Evolutionary conservation across 2,329 filamentous ascomycete species (phyloP), one percentile per base, ranked within the genome.

Genomic region (Colletotrichum sp.): DNA sequence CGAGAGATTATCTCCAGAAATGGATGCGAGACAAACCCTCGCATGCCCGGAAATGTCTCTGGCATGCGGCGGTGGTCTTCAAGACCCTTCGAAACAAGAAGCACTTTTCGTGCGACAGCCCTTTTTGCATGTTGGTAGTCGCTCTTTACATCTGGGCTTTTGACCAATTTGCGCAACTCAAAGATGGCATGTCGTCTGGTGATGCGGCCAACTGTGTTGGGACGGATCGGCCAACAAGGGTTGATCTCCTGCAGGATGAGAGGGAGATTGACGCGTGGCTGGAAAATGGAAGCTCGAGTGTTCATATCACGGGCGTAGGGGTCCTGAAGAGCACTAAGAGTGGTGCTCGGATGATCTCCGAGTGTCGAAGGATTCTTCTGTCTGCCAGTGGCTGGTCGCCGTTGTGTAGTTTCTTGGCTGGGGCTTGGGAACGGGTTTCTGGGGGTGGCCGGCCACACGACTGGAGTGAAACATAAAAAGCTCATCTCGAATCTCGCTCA

Each of bases 161-260:
- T 2, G 60, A 64, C 13, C 60, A 64, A 0, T 34, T 64, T 21
- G 60, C 21, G 10, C 16, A 38, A 26, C 0, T 3, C 12, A 64
- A 36, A 1, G 60, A 12, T 0, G 1, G 1, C 60, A 21, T 21
- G 4, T 8, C 13, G 12, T 4, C 60, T 63, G 3, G 12, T 4
- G 10, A 32, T 5, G 4, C 21, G 2, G 58, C 3, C 7, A 18
- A 2, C 13, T 10, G 3, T 5, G 5, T 7, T 34, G 60, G n/a
- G 13, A 1, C 15, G 18, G 30, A 64, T 26, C 21, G n/a, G 21
- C 60, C 60, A 21, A 64, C 32, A 0, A 64, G 32, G 0, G 30
- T 64, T n/a, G 60, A 64, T 6, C 8, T 36, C 2, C 34, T 64
- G 60, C 60, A 36, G 15, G 60, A 64, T 24, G 12, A 15, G 15